Conservation (phyloP, 1,139 yeast species). For the Zygosaccharomyces sapae region DNA sequence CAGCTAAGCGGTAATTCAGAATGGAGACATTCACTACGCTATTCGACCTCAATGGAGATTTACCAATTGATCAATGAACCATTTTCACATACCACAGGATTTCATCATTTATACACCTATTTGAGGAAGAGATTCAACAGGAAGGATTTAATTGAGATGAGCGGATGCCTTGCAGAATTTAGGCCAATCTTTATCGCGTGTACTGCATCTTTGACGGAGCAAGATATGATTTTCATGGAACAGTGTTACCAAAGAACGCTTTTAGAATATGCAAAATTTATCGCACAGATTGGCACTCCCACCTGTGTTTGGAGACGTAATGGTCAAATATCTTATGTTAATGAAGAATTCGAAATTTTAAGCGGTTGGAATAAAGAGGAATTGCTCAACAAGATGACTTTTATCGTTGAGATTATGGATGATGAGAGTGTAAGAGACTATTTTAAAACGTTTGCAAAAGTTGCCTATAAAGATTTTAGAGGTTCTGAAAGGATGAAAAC, state of each 20-base stretch:
- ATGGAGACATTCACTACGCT: slow-evolving; percentile 40
- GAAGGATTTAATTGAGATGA: slow-evolving; percentile 71
- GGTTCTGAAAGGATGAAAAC: slow-evolving; percentile 89
- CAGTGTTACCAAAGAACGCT: slow-evolving; percentile 91
- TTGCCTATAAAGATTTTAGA: slow-evolving; percentile 86
- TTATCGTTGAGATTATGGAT: slow-evolving; percentile 86
- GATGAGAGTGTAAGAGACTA: slow-evolving; percentile 83
- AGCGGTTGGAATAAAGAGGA: slow-evolving; percentile 86
- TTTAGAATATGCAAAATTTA: slow-evolving; percentile 81
- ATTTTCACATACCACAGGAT: slow-evolving; percentile 86
- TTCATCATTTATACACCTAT: slow-evolving; percentile 74
- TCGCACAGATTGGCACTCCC: slow-evolving; percentile 84
- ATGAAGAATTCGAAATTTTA: slow-evolving; percentile 81
- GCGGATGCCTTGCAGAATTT: slow-evolving; percentile 83
- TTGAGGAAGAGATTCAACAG: slow-evolving; percentile 66
- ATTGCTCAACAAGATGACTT: slow-evolving; percentile 58
- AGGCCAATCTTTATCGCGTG: slow-evolving; percentile 92
- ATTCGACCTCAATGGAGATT: slow-evolving; percentile 72
- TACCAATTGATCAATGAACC: slow-evolving; percentile 72
- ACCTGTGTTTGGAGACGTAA: slow-evolving; percentile 94
- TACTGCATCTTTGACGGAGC: slow-evolving; percentile 80
- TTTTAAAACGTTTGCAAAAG: slow-evolving; percentile 75
- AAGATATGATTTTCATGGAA: slow-evolving; percentile 90
- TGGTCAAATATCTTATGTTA: slow-evolving; percentile 91
- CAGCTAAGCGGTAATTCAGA: slow-evolving; percentile 24